Evolutionary conservation across 495 filamentous ascomycete genomes (phyloP).

Genomic region (Xylona heveae): DNA sequence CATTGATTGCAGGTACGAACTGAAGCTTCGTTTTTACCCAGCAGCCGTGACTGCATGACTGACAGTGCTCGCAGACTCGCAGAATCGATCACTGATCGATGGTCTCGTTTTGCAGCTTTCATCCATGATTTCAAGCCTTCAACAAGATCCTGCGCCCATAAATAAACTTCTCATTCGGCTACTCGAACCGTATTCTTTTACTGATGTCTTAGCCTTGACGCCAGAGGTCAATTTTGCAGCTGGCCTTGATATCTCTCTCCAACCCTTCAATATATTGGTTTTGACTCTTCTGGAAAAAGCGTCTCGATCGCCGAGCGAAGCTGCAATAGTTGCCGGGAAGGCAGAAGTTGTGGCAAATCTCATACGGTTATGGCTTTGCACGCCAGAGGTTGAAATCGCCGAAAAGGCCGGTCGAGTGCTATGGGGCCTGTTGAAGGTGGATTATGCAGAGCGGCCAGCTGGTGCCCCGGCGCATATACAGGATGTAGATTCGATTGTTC

Average conservation of each 20-base stretch:
- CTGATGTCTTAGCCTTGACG: constrained; percentile 26
- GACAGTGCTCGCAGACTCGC: constrained; percentile 6
- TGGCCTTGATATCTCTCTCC: constrained; percentile 34
- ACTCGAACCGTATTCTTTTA: constrained; percentile 27
- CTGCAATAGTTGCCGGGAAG: constrained; percentile 45
- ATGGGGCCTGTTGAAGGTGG: constrained; percentile 47
- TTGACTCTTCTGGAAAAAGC: constrained; percentile 57
- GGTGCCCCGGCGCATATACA: constrained; percentile 12
- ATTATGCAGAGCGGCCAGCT: constrained; percentile 30
- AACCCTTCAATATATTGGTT: constrained; percentile 46
- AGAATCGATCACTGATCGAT: constrained; percentile 23
- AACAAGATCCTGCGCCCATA: constrained; percentile 26
- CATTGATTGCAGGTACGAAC: too few relatives aligned
- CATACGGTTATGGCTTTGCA: constrained; percentile 49
- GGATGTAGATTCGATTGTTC: constrained; percentile 8
- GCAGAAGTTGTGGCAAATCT: constrained; percentile 36
- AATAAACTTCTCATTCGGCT: constrained; percentile 30
- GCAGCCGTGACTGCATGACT: too few relatives aligned
- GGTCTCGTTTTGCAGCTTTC: constrained; percentile 26
- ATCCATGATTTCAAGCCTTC: constrained; percentile 23
- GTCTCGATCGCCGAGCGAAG: constrained; percentile 31
- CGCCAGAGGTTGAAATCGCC: constrained; percentile 49
- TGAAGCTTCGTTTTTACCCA: too few relatives aligned
- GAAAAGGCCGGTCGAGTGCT: constrained; percentile 43
- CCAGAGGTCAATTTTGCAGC: constrained; percentile 29